Conservation (phyloP, 177 flowering plant genomes). For the Vitis hybrid region DNA sequence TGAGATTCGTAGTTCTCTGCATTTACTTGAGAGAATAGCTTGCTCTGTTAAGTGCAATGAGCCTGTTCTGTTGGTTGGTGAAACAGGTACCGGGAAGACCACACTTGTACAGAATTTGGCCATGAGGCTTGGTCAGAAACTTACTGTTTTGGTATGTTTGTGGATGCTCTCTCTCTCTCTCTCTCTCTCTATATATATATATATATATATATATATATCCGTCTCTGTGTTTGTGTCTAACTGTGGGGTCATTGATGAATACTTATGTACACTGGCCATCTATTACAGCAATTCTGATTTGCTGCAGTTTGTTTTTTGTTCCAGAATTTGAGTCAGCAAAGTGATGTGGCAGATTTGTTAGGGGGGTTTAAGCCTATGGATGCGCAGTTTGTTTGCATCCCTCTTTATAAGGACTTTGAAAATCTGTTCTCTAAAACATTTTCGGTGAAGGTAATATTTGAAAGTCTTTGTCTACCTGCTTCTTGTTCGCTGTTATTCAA, state of each 20-base stretch:
- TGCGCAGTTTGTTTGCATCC: slow-evolving; percentile 59
- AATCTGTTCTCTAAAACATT: slow-evolving; percentile 55
- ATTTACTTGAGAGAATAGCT: slow-evolving; percentile 80
- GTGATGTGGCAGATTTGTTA: slow-evolving; percentile 84
- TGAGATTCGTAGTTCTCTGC: slow-evolving; percentile 61
- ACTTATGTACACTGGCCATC: no score
- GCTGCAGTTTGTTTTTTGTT: slow-evolving; percentile 10
- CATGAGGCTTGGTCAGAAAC: slow-evolving; percentile 61
- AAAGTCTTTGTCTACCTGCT: neutral
- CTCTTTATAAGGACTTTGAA: slow-evolving; percentile 74
- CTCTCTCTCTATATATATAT: neutral
- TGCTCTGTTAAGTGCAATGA: slow-evolving; percentile 83
- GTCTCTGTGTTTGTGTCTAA: no score
- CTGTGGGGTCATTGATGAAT: no score
- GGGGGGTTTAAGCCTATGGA: slow-evolving; percentile 93
- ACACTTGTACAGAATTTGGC: slow-evolving; percentile 95
- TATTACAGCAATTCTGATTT: neutral
- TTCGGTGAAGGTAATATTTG: slow-evolving; percentile 46
- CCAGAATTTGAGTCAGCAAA: slow-evolving; percentile 98
- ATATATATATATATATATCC: neutral
- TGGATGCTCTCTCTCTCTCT: neutral
- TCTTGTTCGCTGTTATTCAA: neutral
- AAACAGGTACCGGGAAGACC: slow-evolving; percentile 98
- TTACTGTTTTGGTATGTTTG: slow-evolving; percentile 80
- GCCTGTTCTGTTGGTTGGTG: slow-evolving; percentile 96